Evolutionary conservation across 2,329 filamentous ascomycete genomes (phyloP).

Genomic region (Exophiala bonariae): DNA sequence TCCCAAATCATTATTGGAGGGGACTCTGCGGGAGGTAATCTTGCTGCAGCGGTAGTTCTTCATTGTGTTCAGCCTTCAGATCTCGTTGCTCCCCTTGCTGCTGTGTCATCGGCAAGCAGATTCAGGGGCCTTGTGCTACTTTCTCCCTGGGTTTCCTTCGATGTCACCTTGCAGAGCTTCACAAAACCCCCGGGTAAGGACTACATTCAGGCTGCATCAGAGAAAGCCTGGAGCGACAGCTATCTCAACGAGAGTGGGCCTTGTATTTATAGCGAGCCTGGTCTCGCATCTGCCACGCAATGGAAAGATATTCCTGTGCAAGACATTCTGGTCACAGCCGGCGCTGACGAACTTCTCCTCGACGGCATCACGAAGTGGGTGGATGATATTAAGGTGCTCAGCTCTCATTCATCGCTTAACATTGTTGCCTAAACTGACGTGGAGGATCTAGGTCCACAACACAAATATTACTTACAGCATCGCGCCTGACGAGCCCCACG

Average conservation of each 20-base stretch:
- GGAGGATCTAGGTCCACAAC: conserved; percentile 8
- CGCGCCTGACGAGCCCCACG: conserved; percentile 40
- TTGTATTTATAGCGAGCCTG: conserved; percentile 57
- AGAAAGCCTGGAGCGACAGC: conserved; percentile 47
- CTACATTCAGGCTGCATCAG: conserved; percentile 43
- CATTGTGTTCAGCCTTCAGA: conserved; percentile 50
- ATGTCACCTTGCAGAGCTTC: conserved; percentile 43
- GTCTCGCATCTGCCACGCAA: conserved; percentile 52
- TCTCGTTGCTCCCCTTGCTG: conserved; percentile 34
- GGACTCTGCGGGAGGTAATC: conserved; percentile 45
- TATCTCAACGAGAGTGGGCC: conserved; percentile 44
- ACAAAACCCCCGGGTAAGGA: conserved; percentile 52
- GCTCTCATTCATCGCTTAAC: conserved; percentile 22
- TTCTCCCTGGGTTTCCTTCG: conserved; percentile 58
- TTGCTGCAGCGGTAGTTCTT: conserved; percentile 27
- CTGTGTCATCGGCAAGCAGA: conserved; percentile 21
- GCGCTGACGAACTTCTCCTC: conserved; percentile 57
- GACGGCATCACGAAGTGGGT: conserved; percentile 56
- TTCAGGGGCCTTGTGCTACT: conserved; percentile 55
- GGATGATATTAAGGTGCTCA: conserved; percentile 46
- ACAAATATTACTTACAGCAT: conserved; percentile 35
- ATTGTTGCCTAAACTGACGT: background rate
- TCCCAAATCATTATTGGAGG: conserved; percentile 40
- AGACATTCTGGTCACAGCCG: conserved; percentile 54
- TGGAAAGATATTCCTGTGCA: conserved; percentile 51